Percentiles rank a stretch among this genome's conserved stretches.
These are phyloP conservation scores for Cordyceps sp. DNA, from an alignment of 2,329 filamentous ascomycete genomes.

Conservation along the genomic window DNA sequence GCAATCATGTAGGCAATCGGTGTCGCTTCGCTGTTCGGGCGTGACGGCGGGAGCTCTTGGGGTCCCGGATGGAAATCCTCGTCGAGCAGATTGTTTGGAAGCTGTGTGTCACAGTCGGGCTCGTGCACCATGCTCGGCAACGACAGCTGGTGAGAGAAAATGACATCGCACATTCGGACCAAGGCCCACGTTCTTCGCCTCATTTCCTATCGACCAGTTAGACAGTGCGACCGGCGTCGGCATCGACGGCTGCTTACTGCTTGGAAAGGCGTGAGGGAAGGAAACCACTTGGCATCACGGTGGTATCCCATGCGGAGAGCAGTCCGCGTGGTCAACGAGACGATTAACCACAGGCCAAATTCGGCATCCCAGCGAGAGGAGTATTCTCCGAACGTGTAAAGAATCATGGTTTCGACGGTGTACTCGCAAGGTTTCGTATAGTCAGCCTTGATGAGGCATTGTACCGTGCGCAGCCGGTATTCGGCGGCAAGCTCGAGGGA, in stretches of 20 bases:
- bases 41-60: constrained; percentile 48
- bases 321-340: constrained; percentile 37
- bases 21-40: constrained; percentile 54
- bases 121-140: constrained; percentile 54
- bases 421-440: constrained; percentile 60
- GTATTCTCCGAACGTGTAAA: constrained; percentile 64
- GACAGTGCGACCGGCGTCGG: not conserved
- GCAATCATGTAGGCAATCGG: constrained; percentile 66
- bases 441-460: constrained; percentile 60
- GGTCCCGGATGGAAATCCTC: constrained; percentile 60
- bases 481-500: constrained; percentile 41
- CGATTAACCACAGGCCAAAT: constrained; percentile 44
- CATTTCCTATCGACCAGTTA: constrained; percentile 41
- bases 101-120: constrained; percentile 56
- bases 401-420: constrained; percentile 61
- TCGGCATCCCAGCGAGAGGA: constrained; percentile 59
- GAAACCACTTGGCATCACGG: constrained; percentile 59
- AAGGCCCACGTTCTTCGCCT: constrained; percentile 51
- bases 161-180: constrained; percentile 54
- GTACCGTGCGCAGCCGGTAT: constrained; percentile 57
- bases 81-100: constrained; percentile 66
- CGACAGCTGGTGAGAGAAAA: constrained; percentile 63
- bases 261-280: constrained; percentile 55
- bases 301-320: constrained; percentile 61
- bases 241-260: constrained; percentile 27